phyloP scores from a whole-genome alignment of 1,284 basidiomycete species.

The Neonothopanus nambi region DNA sequence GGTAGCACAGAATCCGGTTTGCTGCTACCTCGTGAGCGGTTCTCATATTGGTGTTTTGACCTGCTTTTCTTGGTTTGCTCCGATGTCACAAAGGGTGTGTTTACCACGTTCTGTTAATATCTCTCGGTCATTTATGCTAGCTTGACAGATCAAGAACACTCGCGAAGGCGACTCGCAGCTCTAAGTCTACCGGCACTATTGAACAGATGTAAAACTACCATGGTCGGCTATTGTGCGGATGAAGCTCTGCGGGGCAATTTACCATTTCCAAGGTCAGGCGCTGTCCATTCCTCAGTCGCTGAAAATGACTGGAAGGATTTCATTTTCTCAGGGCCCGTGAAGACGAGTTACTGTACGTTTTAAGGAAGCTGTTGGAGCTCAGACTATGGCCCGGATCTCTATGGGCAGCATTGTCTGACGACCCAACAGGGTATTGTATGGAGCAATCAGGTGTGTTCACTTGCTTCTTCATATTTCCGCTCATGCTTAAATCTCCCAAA shows the following conservation, averaged over 20 bases:
- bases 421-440: constrained; percentile 54
- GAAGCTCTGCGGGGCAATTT: constrained; percentile 78
- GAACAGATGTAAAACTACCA: constrained; percentile 66
- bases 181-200: constrained; percentile 72
- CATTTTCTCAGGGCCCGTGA: constrained; percentile 69
- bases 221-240: constrained; percentile 81
- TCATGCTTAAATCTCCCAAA: constrained; percentile 26
- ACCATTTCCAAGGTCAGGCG: constrained; percentile 76
- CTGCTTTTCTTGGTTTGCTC: constrained; percentile 82
- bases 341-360: constrained; percentile 86
- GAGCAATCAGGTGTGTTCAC: constrained; percentile 46
- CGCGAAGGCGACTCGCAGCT: constrained; percentile 67
- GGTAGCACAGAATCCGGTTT: constrained; percentile 65
- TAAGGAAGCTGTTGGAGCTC: constrained; percentile 73
- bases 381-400: constrained; percentile 72
- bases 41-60: constrained; percentile 95
- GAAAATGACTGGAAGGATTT: not conserved
- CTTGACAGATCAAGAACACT: constrained; percentile 53
- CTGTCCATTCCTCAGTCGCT: constrained; percentile 1
- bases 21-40: constrained; percentile 74
- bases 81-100: constrained; percentile 57
- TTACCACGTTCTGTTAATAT: not conserved
- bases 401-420: constrained; percentile 70
- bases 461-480: constrained; percentile 2
- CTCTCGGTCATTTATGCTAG: constrained; percentile 5